Base-by-base conservation (phyloP, 441 rosid genomes). In the Populus trichocarpa region DNA sequence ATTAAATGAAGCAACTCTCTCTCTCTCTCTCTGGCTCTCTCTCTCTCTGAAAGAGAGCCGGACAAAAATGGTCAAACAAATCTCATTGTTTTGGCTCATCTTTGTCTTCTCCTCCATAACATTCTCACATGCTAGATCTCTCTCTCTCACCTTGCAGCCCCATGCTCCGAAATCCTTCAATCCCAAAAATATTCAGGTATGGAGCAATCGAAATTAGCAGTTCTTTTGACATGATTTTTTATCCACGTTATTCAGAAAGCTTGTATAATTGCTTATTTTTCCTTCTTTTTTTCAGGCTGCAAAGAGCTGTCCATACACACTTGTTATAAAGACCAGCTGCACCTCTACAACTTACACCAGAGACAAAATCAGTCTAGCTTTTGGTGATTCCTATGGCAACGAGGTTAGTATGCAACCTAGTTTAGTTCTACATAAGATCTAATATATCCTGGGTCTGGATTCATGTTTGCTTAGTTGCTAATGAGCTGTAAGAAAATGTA, bases 351-450 rank as follows among this genome's bases (percentile, higher is more conserved):
- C 70, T 32, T 86, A 86, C 72, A 91, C 93, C 2, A 78, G 91
- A 67, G 93, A 91, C 82, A 89, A 85, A 75, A 89, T 91, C 77
- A 90, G 96, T 71, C 84, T 91, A 6, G 59, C 89, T 0, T 91
- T 90, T 25, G 92, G 92, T 0, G 93, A 93, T 72, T 91, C 93
- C 23, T 85, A 88, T 67, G 95, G 95, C 57, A 85, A 92, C 77
- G 91, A 92, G 95, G 97, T 92, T 75, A 67, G 70, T 63, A 5
- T 6, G 5, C 0, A 30, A 59, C 69, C 69, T 66, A 26, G 33
- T 66, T 66, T 57, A 14, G 57, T 46, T 20, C 63, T 57, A 8
- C n/a, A 7, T 57, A 4, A 20, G 63, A 7, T 57, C 20, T 57
- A n/a, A 57, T 1, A 2, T 7, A 8, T 57, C 18, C 5, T 5